phyloP scores from a whole-genome alignment of 805 yeast species.

The Yamadazyma endophytica region DNA sequence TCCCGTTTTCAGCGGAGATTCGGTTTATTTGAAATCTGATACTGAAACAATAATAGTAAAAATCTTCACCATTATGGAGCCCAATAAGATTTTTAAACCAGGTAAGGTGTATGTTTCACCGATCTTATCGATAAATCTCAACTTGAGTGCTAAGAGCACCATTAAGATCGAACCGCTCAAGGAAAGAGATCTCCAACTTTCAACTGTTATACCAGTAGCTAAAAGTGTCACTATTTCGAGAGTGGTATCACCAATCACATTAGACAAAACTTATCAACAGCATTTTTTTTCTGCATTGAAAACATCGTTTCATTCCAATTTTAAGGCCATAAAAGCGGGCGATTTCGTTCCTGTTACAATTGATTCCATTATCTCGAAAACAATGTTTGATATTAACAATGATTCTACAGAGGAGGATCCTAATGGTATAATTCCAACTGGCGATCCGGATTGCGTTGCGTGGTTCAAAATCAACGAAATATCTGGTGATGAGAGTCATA shows the following conservation, averaged over 20 bases:
- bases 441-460: slow-evolving; percentile 67
- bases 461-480: slow-evolving; percentile 77
- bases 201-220: slow-evolving; percentile 45
- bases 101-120: slow-evolving; percentile 60
- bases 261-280: slow-evolving; percentile 60
- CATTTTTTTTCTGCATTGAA: slow-evolving; percentile 60
- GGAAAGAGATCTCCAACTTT: slow-evolving; percentile 13
- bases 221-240: slow-evolving; percentile 62
- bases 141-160: slow-evolving; percentile 20
- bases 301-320: slow-evolving; percentile 51
- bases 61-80: slow-evolving; percentile 61
- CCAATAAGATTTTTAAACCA: slow-evolving; percentile 38
- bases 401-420: slow-evolving; percentile 17
- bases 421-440: slow-evolving; percentile 45
- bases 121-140: slow-evolving; percentile 48
- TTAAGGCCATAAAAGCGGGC: slow-evolving; percentile 56
- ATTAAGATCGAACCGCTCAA: slow-evolving; percentile 18
- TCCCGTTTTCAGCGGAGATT: slow-evolving; percentile 69
- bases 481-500: slow-evolving; percentile 20
- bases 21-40: slow-evolving; percentile 32
- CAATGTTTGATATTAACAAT: slow-evolving; percentile 46
- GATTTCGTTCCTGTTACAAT: slow-evolving; percentile 77
- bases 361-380: slow-evolving; percentile 61
- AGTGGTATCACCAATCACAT: slow-evolving; percentile 63
- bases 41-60: slow-evolving; percentile 26